Conservation (phyloP, 305 asterid species). For the Solanum hybrid region DNA sequence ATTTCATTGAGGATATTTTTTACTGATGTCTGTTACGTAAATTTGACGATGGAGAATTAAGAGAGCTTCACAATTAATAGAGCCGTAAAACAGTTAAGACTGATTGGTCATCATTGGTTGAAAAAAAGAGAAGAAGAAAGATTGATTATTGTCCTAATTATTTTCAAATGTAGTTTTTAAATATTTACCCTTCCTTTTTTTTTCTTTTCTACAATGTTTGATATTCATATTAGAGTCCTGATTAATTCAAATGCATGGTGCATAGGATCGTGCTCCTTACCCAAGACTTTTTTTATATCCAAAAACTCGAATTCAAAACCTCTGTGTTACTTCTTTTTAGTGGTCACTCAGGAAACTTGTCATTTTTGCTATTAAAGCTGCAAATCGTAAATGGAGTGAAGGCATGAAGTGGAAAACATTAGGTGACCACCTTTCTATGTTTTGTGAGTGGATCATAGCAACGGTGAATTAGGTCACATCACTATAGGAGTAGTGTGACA, state of each 20-base stretch:
- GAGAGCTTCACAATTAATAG: not conserved
- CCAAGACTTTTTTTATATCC: too few species aligned
- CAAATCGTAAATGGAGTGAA: not conserved
- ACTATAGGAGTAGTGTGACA: not conserved
- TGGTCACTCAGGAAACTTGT: not conserved
- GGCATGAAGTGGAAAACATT: not conserved
- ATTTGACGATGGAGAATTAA: not conserved
- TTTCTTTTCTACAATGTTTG: too few species aligned
- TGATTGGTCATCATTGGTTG: not conserved
- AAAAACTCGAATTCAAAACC: too few species aligned
- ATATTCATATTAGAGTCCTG: too few species aligned
- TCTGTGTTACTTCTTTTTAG: fast-evolving
- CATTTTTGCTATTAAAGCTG: not conserved
- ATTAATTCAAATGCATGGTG: too few species aligned
- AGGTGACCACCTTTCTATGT: not conserved
- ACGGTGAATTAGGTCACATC: not conserved
- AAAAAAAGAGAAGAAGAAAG: not conserved
- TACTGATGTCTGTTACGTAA: not conserved
- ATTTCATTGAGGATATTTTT: not conserved
- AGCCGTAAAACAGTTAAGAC: not conserved
- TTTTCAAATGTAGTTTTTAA: too few species aligned
- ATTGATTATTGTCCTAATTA: not conserved
- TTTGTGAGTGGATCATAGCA: not conserved
- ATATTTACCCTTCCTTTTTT: too few species aligned
- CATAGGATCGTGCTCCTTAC: fast-evolving